Conservation (phyloP, 2,329 filamentous ascomycete genomes). For the Thielaviopsis cerberus region DNA sequence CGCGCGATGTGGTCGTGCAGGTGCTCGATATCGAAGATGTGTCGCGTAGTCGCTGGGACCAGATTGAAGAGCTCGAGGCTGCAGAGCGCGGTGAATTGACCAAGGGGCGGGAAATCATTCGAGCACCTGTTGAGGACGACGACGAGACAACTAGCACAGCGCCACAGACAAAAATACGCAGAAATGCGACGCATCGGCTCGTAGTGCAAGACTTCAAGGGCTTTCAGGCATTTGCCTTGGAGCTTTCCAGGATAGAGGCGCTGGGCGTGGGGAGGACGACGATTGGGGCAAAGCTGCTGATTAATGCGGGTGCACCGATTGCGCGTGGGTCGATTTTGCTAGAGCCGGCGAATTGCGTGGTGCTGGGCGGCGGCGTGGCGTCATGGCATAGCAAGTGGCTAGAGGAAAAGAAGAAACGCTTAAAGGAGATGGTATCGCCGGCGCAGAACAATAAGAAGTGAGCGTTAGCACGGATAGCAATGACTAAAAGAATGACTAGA, state of each 20-base stretch:
- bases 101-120: conserved; percentile 63
- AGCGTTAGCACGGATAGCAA: too few relatives aligned
- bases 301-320: conserved; percentile 46
- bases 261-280: conserved; percentile 44
- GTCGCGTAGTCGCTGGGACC: conserved; percentile 61
- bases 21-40: conserved; percentile 77
- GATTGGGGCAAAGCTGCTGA: conserved; percentile 67
- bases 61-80: conserved; percentile 65
- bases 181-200: conserved; percentile 53
- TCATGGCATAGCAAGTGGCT: conserved; percentile 61
- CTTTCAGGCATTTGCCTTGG: conserved; percentile 50
- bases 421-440: conserved; percentile 40
- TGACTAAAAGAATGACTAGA: too few relatives aligned
- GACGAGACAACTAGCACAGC: too few relatives aligned
- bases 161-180: conserved; percentile 12
- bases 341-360: conserved; percentile 44
- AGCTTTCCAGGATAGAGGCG: conserved; percentile 46
- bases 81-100: conserved; percentile 54
- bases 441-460: background rate
- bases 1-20: conserved; percentile 53
- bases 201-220: conserved; percentile 66
- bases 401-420: conserved; percentile 46
- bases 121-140: conserved; percentile 31
- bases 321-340: conserved; percentile 65
- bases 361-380: conserved; percentile 81